Base-by-base conservation (phyloP, 768 basidiomycete genomes). In the Suillus fuscotomentosus region DNA sequence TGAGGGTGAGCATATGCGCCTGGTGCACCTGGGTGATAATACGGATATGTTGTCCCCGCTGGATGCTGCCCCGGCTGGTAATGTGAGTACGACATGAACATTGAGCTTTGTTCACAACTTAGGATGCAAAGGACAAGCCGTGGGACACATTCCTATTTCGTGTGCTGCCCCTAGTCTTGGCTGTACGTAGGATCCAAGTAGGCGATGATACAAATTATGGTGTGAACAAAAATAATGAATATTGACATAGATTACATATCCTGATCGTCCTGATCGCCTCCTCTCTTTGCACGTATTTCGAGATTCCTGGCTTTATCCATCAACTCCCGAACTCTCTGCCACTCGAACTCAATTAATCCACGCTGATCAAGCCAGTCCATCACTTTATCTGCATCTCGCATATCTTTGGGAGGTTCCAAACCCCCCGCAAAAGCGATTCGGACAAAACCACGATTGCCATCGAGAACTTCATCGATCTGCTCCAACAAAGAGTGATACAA, bases 291-390 rank as follows among this genome's bases (percentile, higher is more conserved):
- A 8, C 77, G 76, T 38, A 83, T 71, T 60, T 92, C 91, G 57
- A 94, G 77, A 67, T 82, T 81, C 45, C 81, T 80, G n/a, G 91
- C 90, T 47, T 80, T 83, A 31, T 91, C 88, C 88, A 93, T 91
- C 81, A 93, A 83, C 41, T 79, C 76, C 67, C 90, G 87, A 60
- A 94, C 73, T 68, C 81, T 88, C 63, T 83, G 81, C 90, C 90
- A 94, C 69, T 90, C 87, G 64, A 77, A 77, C 20, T 88, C 84
- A 63, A 94, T 87, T 50, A 91, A 73, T 20, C 83, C 82, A 42
- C 91, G 82, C 65, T 86, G 76, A 65, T 92, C 92, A 11, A 95
- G 81, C 91, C 91, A 93, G 27, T 91, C 89, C 78, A 89, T 88
- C 43, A 94, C 80, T n/a, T 77, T 86, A 70, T 94, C 91, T n/a